phyloP scores from a whole-genome alignment of 1,139 yeast genomes.

The Saccharomyces hybrid region DNA sequence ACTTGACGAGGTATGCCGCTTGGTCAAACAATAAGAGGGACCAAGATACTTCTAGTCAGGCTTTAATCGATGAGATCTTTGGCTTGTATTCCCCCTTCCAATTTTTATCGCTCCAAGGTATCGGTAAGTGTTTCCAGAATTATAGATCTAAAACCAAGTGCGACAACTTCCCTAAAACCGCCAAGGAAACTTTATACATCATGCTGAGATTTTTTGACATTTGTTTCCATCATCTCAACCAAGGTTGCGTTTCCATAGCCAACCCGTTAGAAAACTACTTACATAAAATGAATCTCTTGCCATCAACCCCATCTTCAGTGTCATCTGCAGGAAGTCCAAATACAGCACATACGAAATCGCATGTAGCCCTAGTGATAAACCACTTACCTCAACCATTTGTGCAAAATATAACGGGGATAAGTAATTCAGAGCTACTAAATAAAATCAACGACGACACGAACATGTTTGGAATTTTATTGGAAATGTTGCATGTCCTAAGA shows the following conservation, averaged over 20 bases:
- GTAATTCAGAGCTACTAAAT: slow-evolving; percentile 11
- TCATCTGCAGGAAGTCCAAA: slow-evolving; percentile 10
- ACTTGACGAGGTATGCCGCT: slow-evolving; percentile 19
- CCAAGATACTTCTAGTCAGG: slow-evolving; percentile 11
- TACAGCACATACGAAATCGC: slow-evolving; percentile 12
- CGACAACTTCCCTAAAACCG: slow-evolving; percentile 5
- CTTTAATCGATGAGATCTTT: slow-evolving; percentile 25
- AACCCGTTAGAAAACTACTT: slow-evolving; percentile 24
- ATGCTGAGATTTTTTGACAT: slow-evolving; percentile 29
- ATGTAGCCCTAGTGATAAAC: slow-evolving; percentile 14
- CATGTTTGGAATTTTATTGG: slow-evolving; percentile 19
- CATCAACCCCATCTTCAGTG: slow-evolving; percentile 7
- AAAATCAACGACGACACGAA: slow-evolving; percentile 16
- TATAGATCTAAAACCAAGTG: slow-evolving; percentile 10
- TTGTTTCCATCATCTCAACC: slow-evolving; percentile 20
- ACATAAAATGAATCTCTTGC: slow-evolving; percentile 11
- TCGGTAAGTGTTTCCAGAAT: slow-evolving; percentile 17
- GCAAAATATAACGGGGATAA: slow-evolving; percentile 14
- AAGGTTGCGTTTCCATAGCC: slow-evolving; percentile 19
- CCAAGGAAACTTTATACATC: slow-evolving; percentile 27
- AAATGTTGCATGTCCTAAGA: slow-evolving; percentile 17
- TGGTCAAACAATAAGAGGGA: slow-evolving; percentile 15
- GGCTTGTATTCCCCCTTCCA: slow-evolving; percentile 28
- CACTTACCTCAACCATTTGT: slow-evolving; percentile 23
- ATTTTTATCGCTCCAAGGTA: slow-evolving; percentile 25